Base-by-base conservation (phyloP, 1,284 basidiomycete species). In the Anthracocystis walkeri region DNA sequence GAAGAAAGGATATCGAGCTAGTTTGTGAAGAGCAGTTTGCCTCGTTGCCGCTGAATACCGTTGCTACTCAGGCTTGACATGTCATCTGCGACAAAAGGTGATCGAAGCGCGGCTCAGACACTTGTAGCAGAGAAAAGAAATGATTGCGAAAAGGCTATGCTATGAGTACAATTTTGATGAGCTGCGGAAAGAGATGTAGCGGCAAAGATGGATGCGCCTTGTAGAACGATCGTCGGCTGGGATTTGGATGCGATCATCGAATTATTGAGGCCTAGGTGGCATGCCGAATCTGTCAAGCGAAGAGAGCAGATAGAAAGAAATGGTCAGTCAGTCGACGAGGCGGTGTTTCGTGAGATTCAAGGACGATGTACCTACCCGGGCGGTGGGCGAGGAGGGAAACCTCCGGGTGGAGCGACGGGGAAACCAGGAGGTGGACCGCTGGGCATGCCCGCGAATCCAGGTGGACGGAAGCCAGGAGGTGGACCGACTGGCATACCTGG, bases 401-500 rank as follows among this genome's bases (percentile, higher is more conserved):
- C 72, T 42, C 63, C 72, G 50, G 63, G 67, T 27, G 66, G 64
- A 8, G 67, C 46, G 5, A 63, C 67, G 6, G 68, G 62, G 55
- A 68, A 76, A 10, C 74, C 74, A 14, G 74, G 74, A 21, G 74
- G 74, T 21, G 72, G 73, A 21, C 67, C 67, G 20, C 51, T 48
- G 12, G 68, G 69, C 64, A 75, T 71, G 21, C 74, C 74, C 7
- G 64, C 59, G 58, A 80, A 80, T 4, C 80, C 80, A 16, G 78
- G 78, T 27, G 78, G 78, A 57, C 78, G 78, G 68, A 82, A 82
- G n/a, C 81, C 81, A 27, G 81, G 81, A 41, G 81, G 81, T 12
- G 79, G 78, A 2, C 71, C 72, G 2, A 62, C 68, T 14, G 78
- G 76, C 78, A 82, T 81, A n/a, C 79, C 79, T 7, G 77, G 78